phyloP scores from a whole-genome alignment of 148 eudicot species.

The Oxyria digyna region DNA sequence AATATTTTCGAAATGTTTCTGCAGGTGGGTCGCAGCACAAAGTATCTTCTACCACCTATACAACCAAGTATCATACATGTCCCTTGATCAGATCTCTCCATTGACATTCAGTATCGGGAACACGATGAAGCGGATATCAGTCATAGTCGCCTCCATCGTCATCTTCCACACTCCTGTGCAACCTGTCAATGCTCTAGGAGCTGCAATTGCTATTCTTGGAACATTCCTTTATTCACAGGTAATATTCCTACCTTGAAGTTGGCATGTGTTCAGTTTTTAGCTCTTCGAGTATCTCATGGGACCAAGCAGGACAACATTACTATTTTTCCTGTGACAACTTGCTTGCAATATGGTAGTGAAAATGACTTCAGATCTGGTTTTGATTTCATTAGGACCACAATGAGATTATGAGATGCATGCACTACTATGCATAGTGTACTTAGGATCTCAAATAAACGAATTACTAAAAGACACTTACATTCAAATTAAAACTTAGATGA shows the following conservation, averaged over 20 bases:
- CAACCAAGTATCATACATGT: constrained; percentile 51
- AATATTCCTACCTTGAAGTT: not conserved
- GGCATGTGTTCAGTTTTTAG: not conserved
- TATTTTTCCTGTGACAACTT: not conserved
- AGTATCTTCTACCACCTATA: constrained; percentile 44
- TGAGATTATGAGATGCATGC: not conserved
- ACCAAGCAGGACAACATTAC: constrained; percentile 2
- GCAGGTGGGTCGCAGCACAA: constrained; percentile 31
- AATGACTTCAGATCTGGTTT: not conserved
- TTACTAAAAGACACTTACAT: not conserved
- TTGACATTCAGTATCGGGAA: constrained; percentile 47
- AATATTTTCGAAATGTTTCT: not conserved
- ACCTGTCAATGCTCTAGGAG: constrained; percentile 41
- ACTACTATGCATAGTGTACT: not conserved
- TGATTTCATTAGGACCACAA: constrained; percentile 5
- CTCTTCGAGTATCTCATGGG: constrained; percentile 3
- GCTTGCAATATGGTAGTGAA: not conserved
- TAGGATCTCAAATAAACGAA: not conserved
- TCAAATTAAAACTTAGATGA: not conserved
- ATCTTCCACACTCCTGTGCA: constrained; percentile 31
- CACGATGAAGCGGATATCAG: constrained; percentile 37
- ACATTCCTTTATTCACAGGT: constrained; percentile 33
- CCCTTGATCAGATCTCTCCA: constrained; percentile 37
- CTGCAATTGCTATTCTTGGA: constrained; percentile 40
- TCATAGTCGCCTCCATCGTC: constrained; percentile 35